These are phyloP conservation scores for Suillus variegatus DNA, from an alignment of 768 basidiomycete species.

Conservation along the genomic window DNA sequence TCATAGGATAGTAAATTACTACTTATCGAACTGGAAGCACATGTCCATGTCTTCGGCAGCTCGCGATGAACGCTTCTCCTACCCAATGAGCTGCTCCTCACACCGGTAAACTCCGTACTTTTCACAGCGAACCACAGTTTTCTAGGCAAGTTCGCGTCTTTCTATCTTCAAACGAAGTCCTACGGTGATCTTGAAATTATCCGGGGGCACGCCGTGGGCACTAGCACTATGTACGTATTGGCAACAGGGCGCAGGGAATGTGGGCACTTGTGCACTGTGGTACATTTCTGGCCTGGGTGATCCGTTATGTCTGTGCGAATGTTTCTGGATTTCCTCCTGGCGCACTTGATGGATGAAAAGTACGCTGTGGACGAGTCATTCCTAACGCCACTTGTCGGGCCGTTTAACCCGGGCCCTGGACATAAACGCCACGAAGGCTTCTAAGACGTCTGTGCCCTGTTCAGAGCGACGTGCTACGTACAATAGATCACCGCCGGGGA, in stretches of 20 bases:
- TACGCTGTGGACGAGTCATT: not conserved
- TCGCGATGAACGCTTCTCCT: not conserved
- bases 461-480: not conserved
- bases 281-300: not conserved
- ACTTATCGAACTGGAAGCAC: not conserved
- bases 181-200: not conserved
- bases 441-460: not conserved
- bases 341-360: no score
- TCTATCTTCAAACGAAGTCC: not conserved
- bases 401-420: not conserved
- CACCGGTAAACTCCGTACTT: not conserved
- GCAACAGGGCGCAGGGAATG: not conserved
- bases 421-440: constrained; percentile 7
- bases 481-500: constrained; percentile 3
- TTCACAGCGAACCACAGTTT: constrained; percentile 2
- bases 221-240: not conserved
- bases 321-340: not conserved
- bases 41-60: not conserved
- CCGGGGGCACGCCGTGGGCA: not conserved
- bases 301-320: not conserved
- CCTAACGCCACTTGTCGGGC: not conserved
- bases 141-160: not conserved
- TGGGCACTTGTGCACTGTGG: not conserved
- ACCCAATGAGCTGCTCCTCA: not conserved
- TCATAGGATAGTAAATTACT: not conserved